Percentiles rank a stretch among this genome's conserved stretches.
Evolutionary conservation across 345 rosid species (phyloP).

Genomic region (Barbarea vulgaris): DNA sequence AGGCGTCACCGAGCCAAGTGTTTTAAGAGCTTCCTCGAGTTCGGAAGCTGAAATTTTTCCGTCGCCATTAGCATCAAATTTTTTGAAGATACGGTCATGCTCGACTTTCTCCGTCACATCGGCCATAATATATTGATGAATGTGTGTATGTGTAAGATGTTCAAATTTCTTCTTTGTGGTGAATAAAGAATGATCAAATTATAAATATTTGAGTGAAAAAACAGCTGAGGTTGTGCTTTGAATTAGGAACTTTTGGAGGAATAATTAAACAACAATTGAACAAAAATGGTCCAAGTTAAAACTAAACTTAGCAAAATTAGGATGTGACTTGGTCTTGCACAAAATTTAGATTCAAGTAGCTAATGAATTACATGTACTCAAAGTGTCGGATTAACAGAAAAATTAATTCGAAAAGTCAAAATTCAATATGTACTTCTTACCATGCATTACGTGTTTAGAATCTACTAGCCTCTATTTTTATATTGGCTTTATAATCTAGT

Average conservation of each 20-base stretch:
- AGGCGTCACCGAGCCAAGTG: slow-evolving; percentile 55
- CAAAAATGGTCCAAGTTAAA: slow-evolving; percentile 5
- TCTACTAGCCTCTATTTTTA: too few species aligned
- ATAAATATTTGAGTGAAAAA: slow-evolving; percentile 8
- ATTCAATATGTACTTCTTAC: not conserved
- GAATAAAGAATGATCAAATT: not conserved
- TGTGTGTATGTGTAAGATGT: not conserved
- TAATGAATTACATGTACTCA: not conserved
- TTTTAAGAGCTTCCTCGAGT: slow-evolving; percentile 69
- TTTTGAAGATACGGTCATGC: slow-evolving; percentile 65
- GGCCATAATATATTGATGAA: slow-evolving; percentile 47
- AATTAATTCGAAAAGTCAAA: not conserved
- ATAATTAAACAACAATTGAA: slow-evolving; percentile 16
- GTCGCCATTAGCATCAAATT: slow-evolving; percentile 70
- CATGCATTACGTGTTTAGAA: not conserved
- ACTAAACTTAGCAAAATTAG: slow-evolving; percentile 25
- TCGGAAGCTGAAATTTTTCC: slow-evolving; percentile 72
- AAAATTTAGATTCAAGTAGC: slow-evolving; percentile 16
- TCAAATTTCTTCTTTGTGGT: not conserved
- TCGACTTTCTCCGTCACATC: slow-evolving; percentile 60
- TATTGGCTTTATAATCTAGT: too few species aligned
- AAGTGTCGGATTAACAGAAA: not conserved
- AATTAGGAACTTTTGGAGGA: slow-evolving; percentile 38
- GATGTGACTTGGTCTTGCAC: slow-evolving; percentile 25
- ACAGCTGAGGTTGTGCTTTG: slow-evolving; percentile 31